These are phyloP conservation scores for Malus hybrid DNA, from an alignment of 331 rosid species.

Conservation along the genomic window DNA sequence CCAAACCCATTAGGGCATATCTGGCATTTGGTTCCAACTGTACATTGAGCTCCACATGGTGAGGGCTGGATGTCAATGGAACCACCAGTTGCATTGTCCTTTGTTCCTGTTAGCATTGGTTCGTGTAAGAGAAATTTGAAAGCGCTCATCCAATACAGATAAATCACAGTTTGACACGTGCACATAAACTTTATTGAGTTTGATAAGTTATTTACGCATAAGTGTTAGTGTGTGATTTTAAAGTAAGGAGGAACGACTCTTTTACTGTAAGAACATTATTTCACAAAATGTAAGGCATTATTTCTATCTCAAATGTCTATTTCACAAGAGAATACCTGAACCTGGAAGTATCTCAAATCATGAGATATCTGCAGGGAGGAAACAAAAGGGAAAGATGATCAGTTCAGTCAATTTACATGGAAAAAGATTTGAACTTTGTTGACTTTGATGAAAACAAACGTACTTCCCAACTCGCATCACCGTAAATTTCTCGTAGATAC, in stretches of 20 bases:
- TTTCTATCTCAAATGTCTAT: background rate
- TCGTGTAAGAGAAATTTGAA: background rate
- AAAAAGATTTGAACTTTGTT: background rate
- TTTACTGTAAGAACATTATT: too few species aligned
- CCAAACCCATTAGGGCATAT: slow-evolving; percentile 75
- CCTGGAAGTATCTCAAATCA: slow-evolving; percentile 60
- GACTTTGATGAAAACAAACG: slow-evolving; percentile 18
- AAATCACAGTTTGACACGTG: too few species aligned
- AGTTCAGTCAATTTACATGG: slow-evolving; percentile 12
- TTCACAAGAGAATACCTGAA: slow-evolving; percentile 45
- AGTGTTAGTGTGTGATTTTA: too few species aligned
- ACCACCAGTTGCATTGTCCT: slow-evolving; percentile 49
- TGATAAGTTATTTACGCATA: too few species aligned
- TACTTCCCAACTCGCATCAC: slow-evolving; percentile 67
- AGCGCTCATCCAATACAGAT: too few species aligned
- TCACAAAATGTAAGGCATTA: too few species aligned
- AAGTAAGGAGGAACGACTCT: too few species aligned
- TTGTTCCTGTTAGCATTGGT: slow-evolving; percentile 50
- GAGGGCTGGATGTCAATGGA: slow-evolving; percentile 63
- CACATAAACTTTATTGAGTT: too few species aligned
- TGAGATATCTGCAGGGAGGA: slow-evolving; percentile 56
- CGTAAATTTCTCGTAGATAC: slow-evolving; percentile 59
- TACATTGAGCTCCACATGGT: slow-evolving; percentile 76
- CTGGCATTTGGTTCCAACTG: slow-evolving; percentile 60
- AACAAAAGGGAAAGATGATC: background rate